Base-by-base conservation (phyloP, 108 stramenopile species). In the Fragilaria radians region DNA sequence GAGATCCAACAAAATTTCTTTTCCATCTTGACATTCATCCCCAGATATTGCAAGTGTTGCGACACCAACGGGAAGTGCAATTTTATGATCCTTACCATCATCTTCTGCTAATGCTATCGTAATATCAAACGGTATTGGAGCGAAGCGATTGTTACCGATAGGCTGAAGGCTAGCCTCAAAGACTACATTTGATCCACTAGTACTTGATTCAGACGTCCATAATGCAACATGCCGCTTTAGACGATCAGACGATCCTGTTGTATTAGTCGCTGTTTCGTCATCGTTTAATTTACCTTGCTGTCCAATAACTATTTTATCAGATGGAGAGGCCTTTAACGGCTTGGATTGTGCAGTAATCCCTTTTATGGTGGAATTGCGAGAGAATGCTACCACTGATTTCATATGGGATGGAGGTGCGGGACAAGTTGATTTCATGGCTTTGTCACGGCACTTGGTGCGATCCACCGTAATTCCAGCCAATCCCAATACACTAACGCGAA, bases 391-490 rank as follows among this genome's bases (percentile, higher is more conserved):
- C 28, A 71, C 63, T 2, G 70, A 54, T 26, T 50, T 58, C 70
- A 71, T 71, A 4, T 65, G 56, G 4, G 28, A 3, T 4, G 68
- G 68, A 4, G 61, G 52, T n/a, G 32, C 53, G 2, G 52, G 62
- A 25, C 27, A 36, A 32, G 9, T 4, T 26, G 57, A 32, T 3
- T 48, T 0, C 28, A 33, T 32, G 26, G 30, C 25, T 22, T 57
- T 66, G 23, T 18, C 46, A 14, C 28, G 47, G 42, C 32, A 32
- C 21, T 65, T n/a, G 5, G 18, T 59, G 19, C 23, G 25, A 57
- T 71, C 52, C 1, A 71, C 70, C 3, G 32, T 52, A 18, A 71
- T 60, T 23, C 70, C 70, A 53, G 70, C 63, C 14, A 71, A 27
- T 24, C 70, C 70, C 5, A 71, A 23, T 9, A 71, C 52, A 1